Conservation (phyloP, 2,329 filamentous ascomycete species). For the Phialemoniopsis sp. region DNA sequence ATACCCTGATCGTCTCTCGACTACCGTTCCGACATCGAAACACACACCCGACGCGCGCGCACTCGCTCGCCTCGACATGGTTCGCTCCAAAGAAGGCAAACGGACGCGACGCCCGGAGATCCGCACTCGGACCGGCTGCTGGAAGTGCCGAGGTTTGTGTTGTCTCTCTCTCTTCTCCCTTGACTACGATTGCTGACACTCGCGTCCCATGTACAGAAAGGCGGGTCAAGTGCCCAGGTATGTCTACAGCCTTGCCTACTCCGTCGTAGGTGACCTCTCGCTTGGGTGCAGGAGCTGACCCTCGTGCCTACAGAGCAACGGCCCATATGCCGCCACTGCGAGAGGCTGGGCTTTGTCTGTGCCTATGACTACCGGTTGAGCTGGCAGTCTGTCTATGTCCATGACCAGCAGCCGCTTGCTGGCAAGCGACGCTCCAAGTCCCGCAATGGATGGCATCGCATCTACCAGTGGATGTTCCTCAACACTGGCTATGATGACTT, state of each 20-base stretch:
- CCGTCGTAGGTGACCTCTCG: too few relatives aligned
- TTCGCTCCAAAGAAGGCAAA: too few relatives aligned
- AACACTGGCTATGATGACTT: conserved; percentile 6
- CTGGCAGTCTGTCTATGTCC: neutral
- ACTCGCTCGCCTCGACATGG: too few relatives aligned
- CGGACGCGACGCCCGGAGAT: neutral
- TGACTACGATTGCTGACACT: neutral
- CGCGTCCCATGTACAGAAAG: neutral
- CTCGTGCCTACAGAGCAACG: neutral
- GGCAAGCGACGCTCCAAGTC: neutral
- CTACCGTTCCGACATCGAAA: too few relatives aligned
- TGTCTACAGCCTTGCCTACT: neutral
- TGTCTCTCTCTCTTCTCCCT: neutral
- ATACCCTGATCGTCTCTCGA: too few relatives aligned
- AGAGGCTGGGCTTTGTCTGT: conserved; percentile 1
- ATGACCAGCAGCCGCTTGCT: too few relatives aligned
- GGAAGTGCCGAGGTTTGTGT: conserved; percentile 5
- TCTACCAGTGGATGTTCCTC: conserved; percentile 10
- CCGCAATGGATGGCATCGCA: too few relatives aligned
- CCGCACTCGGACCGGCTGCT: conserved; percentile 4
- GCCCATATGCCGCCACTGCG: neutral
- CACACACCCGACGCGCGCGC: too few relatives aligned
- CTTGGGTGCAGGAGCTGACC: neutral
- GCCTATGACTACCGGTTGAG: conserved; percentile 2
- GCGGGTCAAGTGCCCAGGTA: conserved; percentile 4